These are phyloP conservation scores for Nigrograna mackinnonii DNA, from an alignment of 2,329 filamentous ascomycete genomes.

Conservation along the genomic window DNA sequence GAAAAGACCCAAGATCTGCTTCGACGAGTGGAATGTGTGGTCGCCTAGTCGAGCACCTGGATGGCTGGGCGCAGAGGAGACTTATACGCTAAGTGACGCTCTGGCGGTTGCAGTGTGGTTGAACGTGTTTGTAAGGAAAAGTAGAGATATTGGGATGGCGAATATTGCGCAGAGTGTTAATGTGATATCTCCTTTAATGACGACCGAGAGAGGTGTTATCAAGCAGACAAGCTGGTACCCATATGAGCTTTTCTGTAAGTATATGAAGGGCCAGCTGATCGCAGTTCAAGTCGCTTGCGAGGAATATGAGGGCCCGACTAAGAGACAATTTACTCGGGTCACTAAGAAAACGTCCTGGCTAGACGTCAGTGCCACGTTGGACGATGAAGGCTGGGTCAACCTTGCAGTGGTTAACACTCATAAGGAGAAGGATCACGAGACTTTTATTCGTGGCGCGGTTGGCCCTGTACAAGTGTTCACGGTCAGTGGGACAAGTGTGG, in stretches of 20 bases:
- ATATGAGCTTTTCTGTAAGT: constrained; percentile 65
- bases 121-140: constrained; percentile 73
- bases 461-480: constrained; percentile 58
- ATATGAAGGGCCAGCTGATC: constrained; percentile 72
- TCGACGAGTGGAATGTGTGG: constrained; percentile 83
- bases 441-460: constrained; percentile 57
- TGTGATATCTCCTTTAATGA: constrained; percentile 75
- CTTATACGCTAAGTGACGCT: constrained; percentile 69
- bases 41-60: constrained; percentile 69
- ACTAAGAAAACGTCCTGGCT: constrained; percentile 68
- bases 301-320: constrained; percentile 65
- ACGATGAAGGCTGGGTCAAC: constrained; percentile 63
- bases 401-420: constrained; percentile 72
- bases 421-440: constrained; percentile 60
- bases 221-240: constrained; percentile 76
- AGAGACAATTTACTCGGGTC: constrained; percentile 63
- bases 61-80: constrained; percentile 69
- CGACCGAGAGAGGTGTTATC: constrained; percentile 60
- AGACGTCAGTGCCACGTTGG: constrained; percentile 64
- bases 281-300: constrained; percentile 63
- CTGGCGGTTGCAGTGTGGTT: constrained; percentile 73
- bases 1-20: constrained; percentile 68
- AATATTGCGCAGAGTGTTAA: constrained; percentile 76
- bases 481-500: constrained; percentile 59
- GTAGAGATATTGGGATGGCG: constrained; percentile 70